Evolutionary conservation across 1,284 basidiomycete species (phyloP).

Genomic region (Fomitopsis betulina): DNA sequence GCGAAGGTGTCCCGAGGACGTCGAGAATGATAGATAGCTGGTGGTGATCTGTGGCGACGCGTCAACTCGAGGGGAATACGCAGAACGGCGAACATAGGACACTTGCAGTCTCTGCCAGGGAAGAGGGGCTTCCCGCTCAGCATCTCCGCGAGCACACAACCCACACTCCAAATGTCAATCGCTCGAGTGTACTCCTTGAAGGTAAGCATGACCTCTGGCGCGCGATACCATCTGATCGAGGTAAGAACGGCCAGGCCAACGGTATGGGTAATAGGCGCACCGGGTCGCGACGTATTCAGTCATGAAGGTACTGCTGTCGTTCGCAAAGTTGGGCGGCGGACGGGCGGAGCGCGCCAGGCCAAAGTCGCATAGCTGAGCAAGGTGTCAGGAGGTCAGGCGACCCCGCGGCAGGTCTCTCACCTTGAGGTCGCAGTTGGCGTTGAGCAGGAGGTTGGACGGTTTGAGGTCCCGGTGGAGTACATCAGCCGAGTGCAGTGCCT

Average conservation of each 20-base stretch:
- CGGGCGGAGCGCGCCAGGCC: constrained; percentile 84
- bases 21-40: constrained; percentile 86
- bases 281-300: constrained; percentile 92
- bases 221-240: constrained; percentile 78
- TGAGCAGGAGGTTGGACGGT: constrained; percentile 86
- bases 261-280: constrained; percentile 26
- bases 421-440: constrained; percentile 93
- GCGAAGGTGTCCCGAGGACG: constrained; percentile 83
- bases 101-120: constrained; percentile 76
- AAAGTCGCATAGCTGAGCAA: constrained; percentile 80
- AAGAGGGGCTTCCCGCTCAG: constrained; percentile 87
- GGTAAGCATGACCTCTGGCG: constrained; percentile 93
- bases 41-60: constrained; percentile 68
- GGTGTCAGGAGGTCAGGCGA: background rate
- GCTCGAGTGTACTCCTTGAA: constrained; percentile 93
- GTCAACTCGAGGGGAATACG: constrained; percentile 29
- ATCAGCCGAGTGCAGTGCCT: constrained; percentile 87
- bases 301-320: constrained; percentile 88
- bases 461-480: constrained; percentile 88
- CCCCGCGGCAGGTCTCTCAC: constrained; percentile 32
- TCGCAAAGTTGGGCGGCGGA: constrained; percentile 74
- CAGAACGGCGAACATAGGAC: background rate
- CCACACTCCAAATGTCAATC: constrained; percentile 92
- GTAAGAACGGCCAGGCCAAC: background rate
- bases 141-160: constrained; percentile 94